These are phyloP conservation scores for Lichina pygmaea DNA, from an alignment of 495 filamentous ascomycete species.

Conservation along the genomic window DNA sequence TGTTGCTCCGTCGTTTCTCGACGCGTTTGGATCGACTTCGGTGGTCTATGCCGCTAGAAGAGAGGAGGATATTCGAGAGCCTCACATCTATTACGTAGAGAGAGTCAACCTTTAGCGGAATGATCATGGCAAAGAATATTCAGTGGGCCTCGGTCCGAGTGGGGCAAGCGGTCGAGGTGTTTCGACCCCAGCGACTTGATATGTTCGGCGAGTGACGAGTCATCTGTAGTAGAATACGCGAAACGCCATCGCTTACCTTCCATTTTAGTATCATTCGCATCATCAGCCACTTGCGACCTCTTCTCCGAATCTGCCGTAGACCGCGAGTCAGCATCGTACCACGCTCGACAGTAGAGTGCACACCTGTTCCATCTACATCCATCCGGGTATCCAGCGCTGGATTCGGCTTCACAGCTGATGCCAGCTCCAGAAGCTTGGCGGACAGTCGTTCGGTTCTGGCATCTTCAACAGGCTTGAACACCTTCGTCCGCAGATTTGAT, in stretches of 20 bases:
- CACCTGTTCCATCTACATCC: constrained; percentile 11
- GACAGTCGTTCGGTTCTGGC: constrained; percentile 55
- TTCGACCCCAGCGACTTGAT: background rate
- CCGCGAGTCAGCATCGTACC: background rate
- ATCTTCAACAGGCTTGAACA: constrained; percentile 54
- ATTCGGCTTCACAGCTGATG: constrained; percentile 32
- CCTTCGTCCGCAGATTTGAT: constrained; percentile 38
- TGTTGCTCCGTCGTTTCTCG: background rate
- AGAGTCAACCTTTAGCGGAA: background rate
- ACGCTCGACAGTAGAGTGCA: background rate
- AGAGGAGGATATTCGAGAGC: background rate
- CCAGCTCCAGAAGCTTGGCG: constrained; percentile 51
- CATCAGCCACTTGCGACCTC: background rate
- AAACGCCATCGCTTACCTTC: background rate
- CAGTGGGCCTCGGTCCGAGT: background rate
- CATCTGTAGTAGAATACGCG: too few species aligned
- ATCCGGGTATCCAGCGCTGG: constrained; percentile 8
- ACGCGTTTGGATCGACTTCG: background rate
- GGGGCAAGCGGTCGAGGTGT: background rate
- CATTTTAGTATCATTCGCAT: background rate
- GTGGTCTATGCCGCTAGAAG: background rate
- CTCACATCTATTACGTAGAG: background rate
- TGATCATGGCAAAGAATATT: background rate
- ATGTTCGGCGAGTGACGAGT: too few species aligned
- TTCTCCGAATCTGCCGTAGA: background rate